These are phyloP conservation scores for Pestalotiopsis sp. DNA, from an alignment of 2,329 filamentous ascomycete species.

Conservation along the genomic window DNA sequence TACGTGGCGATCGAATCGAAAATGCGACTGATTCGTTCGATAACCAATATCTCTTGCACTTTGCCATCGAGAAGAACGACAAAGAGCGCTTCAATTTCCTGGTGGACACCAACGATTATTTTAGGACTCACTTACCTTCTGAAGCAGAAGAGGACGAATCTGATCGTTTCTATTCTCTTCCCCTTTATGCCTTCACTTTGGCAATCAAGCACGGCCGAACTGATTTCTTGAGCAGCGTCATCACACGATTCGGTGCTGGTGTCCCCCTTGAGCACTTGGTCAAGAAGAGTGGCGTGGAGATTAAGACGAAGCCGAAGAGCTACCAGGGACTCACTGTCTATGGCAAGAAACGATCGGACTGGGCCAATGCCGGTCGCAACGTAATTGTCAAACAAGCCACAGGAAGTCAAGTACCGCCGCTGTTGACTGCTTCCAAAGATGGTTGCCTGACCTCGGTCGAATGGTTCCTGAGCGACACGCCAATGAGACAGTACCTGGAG, in stretches of 20 bases:
- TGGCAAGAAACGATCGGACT: constrained; percentile 74
- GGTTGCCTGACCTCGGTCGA: constrained; percentile 71
- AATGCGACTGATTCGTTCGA: constrained; percentile 20
- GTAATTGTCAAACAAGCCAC: constrained; percentile 37
- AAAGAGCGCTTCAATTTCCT: constrained; percentile 56
- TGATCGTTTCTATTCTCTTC: constrained; percentile 40
- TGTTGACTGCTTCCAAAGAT: constrained; percentile 59
- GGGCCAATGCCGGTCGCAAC: constrained; percentile 67
- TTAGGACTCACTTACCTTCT: constrained; percentile 39
- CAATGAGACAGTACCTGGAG: constrained; percentile 67
- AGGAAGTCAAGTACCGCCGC: constrained; percentile 55
- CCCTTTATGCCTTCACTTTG: constrained; percentile 41
- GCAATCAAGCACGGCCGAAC: constrained; percentile 54
- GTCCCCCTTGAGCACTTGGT: constrained; percentile 71
- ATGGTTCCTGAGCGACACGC: constrained; percentile 76
- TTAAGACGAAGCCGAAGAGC: constrained; percentile 67
- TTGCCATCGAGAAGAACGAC: constrained; percentile 58
- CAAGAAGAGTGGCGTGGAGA: constrained; percentile 65
- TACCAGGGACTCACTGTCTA: constrained; percentile 47
- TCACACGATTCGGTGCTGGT: constrained; percentile 68
- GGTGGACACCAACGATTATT: constrained; percentile 55
- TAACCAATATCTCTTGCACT: constrained; percentile 38
- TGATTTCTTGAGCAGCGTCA: constrained; percentile 64
- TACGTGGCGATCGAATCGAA: constrained; percentile 32
- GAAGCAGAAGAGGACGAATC: constrained; percentile 36